Conservation (phyloP, 306 rosid genomes). For the Lathyrus aphaca region DNA sequence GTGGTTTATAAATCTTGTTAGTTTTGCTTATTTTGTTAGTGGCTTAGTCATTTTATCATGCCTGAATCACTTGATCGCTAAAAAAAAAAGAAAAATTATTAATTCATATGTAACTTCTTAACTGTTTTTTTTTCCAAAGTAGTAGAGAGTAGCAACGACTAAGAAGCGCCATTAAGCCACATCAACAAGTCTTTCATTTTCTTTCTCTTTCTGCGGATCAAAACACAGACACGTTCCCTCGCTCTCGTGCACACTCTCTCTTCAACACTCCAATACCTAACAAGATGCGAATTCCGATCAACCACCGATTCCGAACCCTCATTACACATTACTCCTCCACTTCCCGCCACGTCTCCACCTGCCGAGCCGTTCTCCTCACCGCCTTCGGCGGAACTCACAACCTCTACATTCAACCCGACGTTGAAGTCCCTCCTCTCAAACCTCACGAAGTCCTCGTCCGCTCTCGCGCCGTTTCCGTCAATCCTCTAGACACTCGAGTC, state of each 20-base stretch:
- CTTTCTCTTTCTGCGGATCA: conserved; percentile 42
- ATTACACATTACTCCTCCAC: conserved; percentile 40
- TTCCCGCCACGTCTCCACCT: conserved; percentile 46
- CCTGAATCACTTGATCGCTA: too few species aligned
- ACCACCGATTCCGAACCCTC: conserved; percentile 10
- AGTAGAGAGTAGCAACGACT: background rate
- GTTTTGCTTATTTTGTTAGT: too few species aligned
- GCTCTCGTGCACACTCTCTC: conserved; percentile 26
- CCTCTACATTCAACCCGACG: conserved; percentile 56
- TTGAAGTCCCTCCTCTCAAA: conserved; percentile 63
- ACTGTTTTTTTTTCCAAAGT: background rate
- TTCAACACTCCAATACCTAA: background rate
- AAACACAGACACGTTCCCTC: conserved; percentile 66
- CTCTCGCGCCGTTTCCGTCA: conserved; percentile 81
- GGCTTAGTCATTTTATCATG: too few species aligned
- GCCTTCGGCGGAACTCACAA: conserved; percentile 81
- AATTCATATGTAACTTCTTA: too few species aligned
- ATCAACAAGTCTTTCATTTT: background rate
- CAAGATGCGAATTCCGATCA: conserved; percentile 40
- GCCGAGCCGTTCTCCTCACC: conserved; percentile 76
- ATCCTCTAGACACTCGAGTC: conserved; percentile 85
- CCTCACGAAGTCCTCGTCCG: conserved; percentile 54
- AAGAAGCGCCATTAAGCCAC: conserved; percentile 34
- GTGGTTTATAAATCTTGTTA: too few species aligned
- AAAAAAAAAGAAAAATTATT: too few species aligned